Conservation (phyloP, 2,329 filamentous ascomycete species). For the Daldinia sp. region DNA sequence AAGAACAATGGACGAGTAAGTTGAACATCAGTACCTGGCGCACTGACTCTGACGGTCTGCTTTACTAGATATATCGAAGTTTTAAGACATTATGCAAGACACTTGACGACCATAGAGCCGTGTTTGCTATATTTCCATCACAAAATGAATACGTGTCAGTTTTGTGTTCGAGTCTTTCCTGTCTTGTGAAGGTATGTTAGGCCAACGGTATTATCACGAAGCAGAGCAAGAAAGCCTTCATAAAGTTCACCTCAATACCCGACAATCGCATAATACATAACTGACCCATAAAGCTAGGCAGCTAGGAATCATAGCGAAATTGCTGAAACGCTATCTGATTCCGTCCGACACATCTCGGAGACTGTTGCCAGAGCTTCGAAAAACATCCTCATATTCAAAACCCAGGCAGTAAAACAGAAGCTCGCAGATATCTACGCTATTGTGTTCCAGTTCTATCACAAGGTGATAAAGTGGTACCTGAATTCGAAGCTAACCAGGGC, state of each 20-base stretch:
- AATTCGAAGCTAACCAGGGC: constrained; percentile 24
- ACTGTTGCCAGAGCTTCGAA: constrained; percentile 33
- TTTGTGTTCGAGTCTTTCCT: constrained; percentile 29
- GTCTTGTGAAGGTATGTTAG: constrained; percentile 32
- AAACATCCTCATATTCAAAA: constrained; percentile 31
- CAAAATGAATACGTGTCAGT: constrained; percentile 31
- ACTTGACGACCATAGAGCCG: constrained; percentile 32
- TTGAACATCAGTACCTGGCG: neutral
- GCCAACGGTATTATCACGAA: neutral
- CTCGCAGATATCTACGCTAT: constrained; percentile 35
- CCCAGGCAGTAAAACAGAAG: constrained; percentile 26
- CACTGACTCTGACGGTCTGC: neutral
- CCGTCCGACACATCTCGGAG: constrained; percentile 28
- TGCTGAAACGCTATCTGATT: constrained; percentile 28
- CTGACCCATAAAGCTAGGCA: constrained; percentile 10
- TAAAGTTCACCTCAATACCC: too few species aligned
- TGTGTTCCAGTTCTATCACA: constrained; percentile 36
- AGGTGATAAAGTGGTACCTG: constrained; percentile 34
- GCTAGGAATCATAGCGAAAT: constrained; percentile 38
- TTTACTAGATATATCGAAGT: constrained; percentile 22
- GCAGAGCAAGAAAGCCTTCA: too few species aligned
- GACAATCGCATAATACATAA: neutral
- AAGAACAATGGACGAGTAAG: constrained; percentile 34
- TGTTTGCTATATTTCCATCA: constrained; percentile 35
- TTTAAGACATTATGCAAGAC: constrained; percentile 33